Evolutionary conservation across 2,329 filamentous ascomycete genomes (phyloP).

Genomic region (Nakataea oryzae): DNA sequence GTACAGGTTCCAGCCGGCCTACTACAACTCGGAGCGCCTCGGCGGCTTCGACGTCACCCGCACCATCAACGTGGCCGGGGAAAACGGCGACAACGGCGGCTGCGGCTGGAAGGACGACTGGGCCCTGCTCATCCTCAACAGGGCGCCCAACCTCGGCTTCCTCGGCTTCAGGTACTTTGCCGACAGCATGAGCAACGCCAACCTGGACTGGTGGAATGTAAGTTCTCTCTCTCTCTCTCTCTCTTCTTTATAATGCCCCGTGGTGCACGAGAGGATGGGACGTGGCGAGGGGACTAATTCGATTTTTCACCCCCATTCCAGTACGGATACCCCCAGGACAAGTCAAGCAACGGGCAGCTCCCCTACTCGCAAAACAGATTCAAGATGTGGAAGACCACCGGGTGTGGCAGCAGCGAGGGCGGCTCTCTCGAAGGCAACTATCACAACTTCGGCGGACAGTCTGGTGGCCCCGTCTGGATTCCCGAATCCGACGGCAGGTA

Average conservation of each 20-base stretch:
- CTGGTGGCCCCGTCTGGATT: neutral
- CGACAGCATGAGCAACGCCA: neutral
- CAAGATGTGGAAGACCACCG: neutral
- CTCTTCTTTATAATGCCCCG: neutral
- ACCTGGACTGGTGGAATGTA: neutral
- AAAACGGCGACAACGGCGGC: neutral
- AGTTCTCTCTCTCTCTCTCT: neutral
- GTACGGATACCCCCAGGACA: neutral
- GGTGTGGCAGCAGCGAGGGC: neutral
- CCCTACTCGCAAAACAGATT: neutral
- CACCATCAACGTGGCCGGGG: neutral
- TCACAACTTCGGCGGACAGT: neutral
- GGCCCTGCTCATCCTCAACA: conserved; percentile 10
- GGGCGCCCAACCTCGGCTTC: neutral
- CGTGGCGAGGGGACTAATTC: neutral
- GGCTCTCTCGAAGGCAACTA: neutral
- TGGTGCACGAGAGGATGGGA: neutral
- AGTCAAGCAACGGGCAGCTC: neutral
- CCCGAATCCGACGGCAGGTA: neutral
- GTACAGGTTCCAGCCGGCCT: conserved; percentile 2
- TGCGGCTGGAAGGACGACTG: conserved; percentile 9
- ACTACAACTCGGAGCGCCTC: conserved; percentile 3
- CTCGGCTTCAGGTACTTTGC: neutral
- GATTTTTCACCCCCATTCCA: neutral
- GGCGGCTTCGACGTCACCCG: neutral